Conservation (phyloP, 2,329 filamentous ascomycete genomes). For the Fonsecaea pugnacius region DNA sequence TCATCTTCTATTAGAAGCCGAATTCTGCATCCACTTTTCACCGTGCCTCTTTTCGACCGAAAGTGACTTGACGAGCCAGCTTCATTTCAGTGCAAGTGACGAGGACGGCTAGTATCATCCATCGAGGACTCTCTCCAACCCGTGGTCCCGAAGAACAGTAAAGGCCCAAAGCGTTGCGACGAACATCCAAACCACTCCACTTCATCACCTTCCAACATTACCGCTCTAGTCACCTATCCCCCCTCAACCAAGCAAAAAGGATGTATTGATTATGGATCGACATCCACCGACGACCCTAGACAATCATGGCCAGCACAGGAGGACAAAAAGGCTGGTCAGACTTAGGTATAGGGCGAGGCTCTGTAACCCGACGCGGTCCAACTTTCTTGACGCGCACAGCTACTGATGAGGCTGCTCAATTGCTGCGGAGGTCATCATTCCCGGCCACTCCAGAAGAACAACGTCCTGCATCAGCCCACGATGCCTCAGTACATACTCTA, state of each 20-base stretch:
- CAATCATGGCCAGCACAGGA: constrained; percentile 30
- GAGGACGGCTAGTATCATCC: not conserved
- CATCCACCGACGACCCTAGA: not conserved
- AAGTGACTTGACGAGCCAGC: not conserved
- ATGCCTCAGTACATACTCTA: constrained; percentile 8
- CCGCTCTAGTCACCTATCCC: not conserved
- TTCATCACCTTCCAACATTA: not conserved
- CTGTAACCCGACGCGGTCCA: constrained; percentile 40
- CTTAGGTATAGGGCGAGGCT: constrained; percentile 27
- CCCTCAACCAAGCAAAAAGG: not conserved
- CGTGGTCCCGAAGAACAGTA: not conserved
- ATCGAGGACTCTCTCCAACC: not conserved
- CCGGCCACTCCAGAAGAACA: constrained; percentile 21
- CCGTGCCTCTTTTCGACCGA: not conserved
- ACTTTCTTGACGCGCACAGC: constrained; percentile 54
- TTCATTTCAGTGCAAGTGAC: not conserved
- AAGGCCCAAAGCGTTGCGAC: not conserved
- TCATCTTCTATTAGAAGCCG: not conserved
- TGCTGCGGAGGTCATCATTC: constrained; percentile 47
- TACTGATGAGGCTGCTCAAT: constrained; percentile 50
- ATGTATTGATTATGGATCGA: constrained; percentile 28
- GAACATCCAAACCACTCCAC: not conserved
- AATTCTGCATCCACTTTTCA: not conserved
- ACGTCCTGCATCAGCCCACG: constrained; percentile 19
- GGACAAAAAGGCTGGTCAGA: constrained; percentile 31